Base-by-base conservation (phyloP, 2,329 filamentous ascomycete species). In the Sclerotinia glacialis region DNA sequence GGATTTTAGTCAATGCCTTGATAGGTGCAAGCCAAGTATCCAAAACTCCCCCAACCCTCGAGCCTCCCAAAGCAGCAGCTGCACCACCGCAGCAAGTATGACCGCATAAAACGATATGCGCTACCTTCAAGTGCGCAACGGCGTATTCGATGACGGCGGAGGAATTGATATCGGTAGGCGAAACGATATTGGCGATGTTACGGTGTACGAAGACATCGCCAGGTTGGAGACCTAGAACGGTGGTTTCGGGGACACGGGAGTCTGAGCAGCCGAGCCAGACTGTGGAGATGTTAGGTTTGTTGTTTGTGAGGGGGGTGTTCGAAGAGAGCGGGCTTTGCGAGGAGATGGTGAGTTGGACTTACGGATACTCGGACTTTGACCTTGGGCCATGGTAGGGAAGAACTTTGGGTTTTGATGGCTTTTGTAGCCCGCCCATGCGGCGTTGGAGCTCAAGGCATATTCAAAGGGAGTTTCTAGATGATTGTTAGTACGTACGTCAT, bases 251-350 rank as follows among this genome's bases (percentile, higher is more conserved):
- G 72, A 91, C 89, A 70, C 92, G 90, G 49, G 89, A 92, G 81
- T 96, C 92, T 73, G 91, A 90, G 80, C 92, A 96, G 68, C 92
- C 92, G 71, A 96, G 85, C 92, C 92, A 96, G 67, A 96, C 83
- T 85, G 28, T 21, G 7, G 66, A 66, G 28, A 18, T 31, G 34
- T n/a, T 68, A 44, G 53, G 62, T 68, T 37, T 67, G 59, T 42
- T 28, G 21, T 47, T 52, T 58, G 9, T 14, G 55, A 44, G 31
- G 52, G 40, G 44, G 42, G 46, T 37, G 16, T 31, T n/a, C n/a
- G 8, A 28, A 47, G 28, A 49, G 50, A 16, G 12, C 37, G 16
- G 14, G 53, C 34, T 31, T 40, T 23, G 46, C 12, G 23, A 47
- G 18, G 18, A 18, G 23, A n/a, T 14, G 28, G 44, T 23, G 31